Base-by-base conservation (phyloP, 306 rosid genomes). In the Vigna angularis region DNA sequence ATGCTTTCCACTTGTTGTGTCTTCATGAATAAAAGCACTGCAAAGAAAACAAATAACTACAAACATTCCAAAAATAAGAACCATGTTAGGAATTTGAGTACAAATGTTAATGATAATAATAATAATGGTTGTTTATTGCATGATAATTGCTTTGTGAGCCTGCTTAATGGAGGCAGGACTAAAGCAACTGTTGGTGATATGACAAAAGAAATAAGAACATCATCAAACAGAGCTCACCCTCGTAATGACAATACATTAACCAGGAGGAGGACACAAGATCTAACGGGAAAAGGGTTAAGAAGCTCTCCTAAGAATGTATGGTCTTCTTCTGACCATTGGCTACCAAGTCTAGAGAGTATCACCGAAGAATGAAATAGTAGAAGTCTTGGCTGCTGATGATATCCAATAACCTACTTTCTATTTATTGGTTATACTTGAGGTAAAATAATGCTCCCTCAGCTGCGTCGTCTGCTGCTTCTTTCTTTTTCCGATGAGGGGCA, bases 381-480 rank as follows among this genome's bases (percentile, higher is more conserved):
- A 76, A 79, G 48, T 72, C 56, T 49, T 52, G 74, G 77, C 73
- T 51, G 70, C 44, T 49, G 73, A 74, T 82, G 57, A 74, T 64
- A 74, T 72, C 44, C 73, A 82, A 74, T 64, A 45, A 13, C 34
- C 5, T 73, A 44, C 51, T 74, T 24, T 79, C 28, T 70, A 17
- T 53, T 61, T 73, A 14, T 66, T 72, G 42, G 50, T 68, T 1
- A 55, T 79, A 74, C 80, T 85, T 84, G 55, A 92, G 75, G 79
- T 80, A 88, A 90, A 91, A 90, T 68, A 91, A 68, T 1, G 88
- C 94, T 51, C 89, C 94, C 83, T 90, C 91, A 26, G 91, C 94
- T 11, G 92, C 90, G 0, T 88, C 79, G 50, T 89, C 89, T 73
- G 90, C 87, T 66, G 94, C 94, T 28, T 24, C 64, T 78, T 89